Evolutionary conservation across 2,329 filamentous ascomycete genomes (phyloP), one percentile per base, ranked within the genome.

Genomic region (Coleophoma cylindrospora): DNA sequence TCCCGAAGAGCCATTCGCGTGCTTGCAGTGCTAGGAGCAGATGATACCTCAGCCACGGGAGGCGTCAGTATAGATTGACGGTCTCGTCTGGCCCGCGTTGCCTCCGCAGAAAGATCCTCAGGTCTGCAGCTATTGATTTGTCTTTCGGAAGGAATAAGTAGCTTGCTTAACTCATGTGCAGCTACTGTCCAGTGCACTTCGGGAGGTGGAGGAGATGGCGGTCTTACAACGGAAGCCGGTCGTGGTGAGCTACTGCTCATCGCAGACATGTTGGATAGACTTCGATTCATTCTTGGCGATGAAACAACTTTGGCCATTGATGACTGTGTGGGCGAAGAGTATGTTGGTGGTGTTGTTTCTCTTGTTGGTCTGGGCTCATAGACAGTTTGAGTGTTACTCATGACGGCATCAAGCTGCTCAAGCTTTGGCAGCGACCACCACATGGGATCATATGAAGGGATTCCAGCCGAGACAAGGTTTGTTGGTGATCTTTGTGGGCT

Each of bases 101-200:
- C 82, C 62, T 88, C 84, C 0, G 80, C 80, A 52, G 86, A 86
- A 7, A 97, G 75, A 43, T 96, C 91, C 58, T 95, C 88, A 9
- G 84, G 78, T 33, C 75, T 86, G 67, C 80, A 89, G 68, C 91
- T 96, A 47, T 76, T 77, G 0, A 87, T 91, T 58, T 90, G 82
- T 3, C 91, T 80, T 57, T 86, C 77, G 0, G 74, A 75, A 0
- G 92, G 94, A 50, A 96, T 87, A 19, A 97, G 77, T 4, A 95
- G 67, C 64, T 89, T 91, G 61, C 84, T 88, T 12, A 97, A 72
- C 64, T 95, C 91, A 59, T 89, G 81, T 0, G 89, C 80, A n/a
- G 91, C 91, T 27, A 86, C 79, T 0, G 85, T 80, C 94, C 92
- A 97, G 40, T 88, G 79, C 0, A 97, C 86, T 41, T 91, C 87